A percentile compares a stretch with the other conserved stretches of the same genome.
These are phyloP conservation scores for Curvularia sp. DNA, from an alignment of 2,329 filamentous ascomycete species.

Conservation along the genomic window DNA sequence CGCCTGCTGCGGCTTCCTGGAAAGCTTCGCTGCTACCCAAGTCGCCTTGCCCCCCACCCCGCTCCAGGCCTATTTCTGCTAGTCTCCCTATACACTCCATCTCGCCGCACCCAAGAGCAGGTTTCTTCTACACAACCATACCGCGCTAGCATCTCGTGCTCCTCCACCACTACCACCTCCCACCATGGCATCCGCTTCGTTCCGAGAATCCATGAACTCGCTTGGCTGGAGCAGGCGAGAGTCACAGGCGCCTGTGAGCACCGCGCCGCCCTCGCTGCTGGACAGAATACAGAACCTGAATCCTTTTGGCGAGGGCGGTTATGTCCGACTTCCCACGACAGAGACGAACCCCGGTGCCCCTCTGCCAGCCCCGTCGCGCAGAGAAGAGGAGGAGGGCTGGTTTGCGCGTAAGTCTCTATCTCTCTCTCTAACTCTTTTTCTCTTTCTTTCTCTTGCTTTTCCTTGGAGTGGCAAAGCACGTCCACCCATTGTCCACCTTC, in stretches of 20 bases:
- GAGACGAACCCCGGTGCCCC: slow-evolving; percentile 79
- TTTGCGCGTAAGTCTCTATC: slow-evolving; percentile 80
- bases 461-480: slow-evolving; percentile 9
- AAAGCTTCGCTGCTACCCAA: slow-evolving; percentile 38
- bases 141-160: slow-evolving; percentile 34
- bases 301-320: slow-evolving; percentile 84
- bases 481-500: not conserved
- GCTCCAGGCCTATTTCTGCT: slow-evolving; percentile 22
- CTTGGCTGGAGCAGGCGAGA: slow-evolving; percentile 92
- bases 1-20: slow-evolving; percentile 48
- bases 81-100: slow-evolving; percentile 15
- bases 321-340: slow-evolving; percentile 87
- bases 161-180: slow-evolving; percentile 10
- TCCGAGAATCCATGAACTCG: slow-evolving; percentile 93
- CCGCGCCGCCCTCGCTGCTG: slow-evolving; percentile 75
- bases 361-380: slow-evolving; percentile 79
- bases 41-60: not conserved
- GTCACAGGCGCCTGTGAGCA: slow-evolving; percentile 76
- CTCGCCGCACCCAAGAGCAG: slow-evolving; percentile 10
- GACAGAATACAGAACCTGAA: slow-evolving; percentile 85
- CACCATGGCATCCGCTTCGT: slow-evolving; percentile 83
- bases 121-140: slow-evolving; percentile 12
- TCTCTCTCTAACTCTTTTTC: slow-evolving; percentile 17
- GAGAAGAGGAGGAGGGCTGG: slow-evolving; percentile 95
- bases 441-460: slow-evolving; percentile 26